Base-by-base conservation (phyloP, 257 asterid genomes). In the Fraxinus quadrangulata region DNA sequence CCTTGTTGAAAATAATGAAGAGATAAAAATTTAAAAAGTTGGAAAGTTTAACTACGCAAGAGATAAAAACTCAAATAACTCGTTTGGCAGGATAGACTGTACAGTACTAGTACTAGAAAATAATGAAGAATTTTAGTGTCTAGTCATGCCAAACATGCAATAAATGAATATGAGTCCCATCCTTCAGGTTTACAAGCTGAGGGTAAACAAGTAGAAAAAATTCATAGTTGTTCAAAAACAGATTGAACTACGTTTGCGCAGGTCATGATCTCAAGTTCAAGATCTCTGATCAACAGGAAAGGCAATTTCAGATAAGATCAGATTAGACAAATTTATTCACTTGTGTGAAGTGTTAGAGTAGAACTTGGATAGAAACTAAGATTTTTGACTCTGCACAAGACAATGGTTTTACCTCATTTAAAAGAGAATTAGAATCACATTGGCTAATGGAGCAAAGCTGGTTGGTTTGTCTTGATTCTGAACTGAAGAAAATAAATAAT, bases 391-490 rank as follows among this genome's bases (percentile, higher is more conserved):
- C 39, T 19, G 33, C 19, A 4, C n/a, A 63, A 39, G 68, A 78
- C 24, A 70, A 78, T 56, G 23, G 73, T 17, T 77, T 82, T 88
- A 95, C 99, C 99, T 95, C 97, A 81, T 93, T 95, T 80, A 89
- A 79, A 69, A 95, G 99, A 82, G 99, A 95, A 81, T 89, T 82
- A 56, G 98, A 87, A 85, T 95, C 92, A 78, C 99, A 95, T 70
- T 91, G 93, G 88, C 94, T 95, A 85, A 95, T 95, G 79, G 99
- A 95, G 87, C 99, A 95, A 71, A 95, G 84, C 81, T 91, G 92
- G 80, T 95, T 93, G 30, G 99, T 95, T 72, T 95, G 97, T 73
- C 88, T 82, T 73, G 98, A 93, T 87, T 90, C 98, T 77, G 94
- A 86, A 81, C 99, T 95, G 97, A 71, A 80, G 75, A 75, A 75